Evolutionary conservation across 805 yeast species (phyloP).

Genomic region (Teunomyces tritomae): DNA sequence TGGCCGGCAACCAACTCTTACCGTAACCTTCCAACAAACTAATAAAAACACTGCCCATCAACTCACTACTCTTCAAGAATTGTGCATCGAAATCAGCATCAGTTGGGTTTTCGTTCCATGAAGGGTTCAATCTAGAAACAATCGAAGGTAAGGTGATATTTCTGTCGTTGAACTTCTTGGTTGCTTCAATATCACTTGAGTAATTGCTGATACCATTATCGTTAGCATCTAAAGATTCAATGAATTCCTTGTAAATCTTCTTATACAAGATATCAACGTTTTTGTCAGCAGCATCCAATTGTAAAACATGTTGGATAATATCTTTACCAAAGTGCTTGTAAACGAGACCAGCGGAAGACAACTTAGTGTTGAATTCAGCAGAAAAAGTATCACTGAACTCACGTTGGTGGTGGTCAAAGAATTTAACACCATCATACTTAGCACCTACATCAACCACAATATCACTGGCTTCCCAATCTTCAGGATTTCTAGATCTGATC

Average conservation of each 20-base stretch:
- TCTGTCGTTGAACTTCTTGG: slow-evolving; percentile 66
- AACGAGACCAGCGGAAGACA: slow-evolving; percentile 91
- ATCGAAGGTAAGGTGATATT: slow-evolving; percentile 76
- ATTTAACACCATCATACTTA: slow-evolving; percentile 78
- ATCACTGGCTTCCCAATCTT: slow-evolving; percentile 80
- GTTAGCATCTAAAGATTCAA: slow-evolving; percentile 92
- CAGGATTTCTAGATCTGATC: slow-evolving; percentile 80
- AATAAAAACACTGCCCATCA: slow-evolving; percentile 82
- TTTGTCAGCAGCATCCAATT: slow-evolving; percentile 31
- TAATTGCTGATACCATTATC: slow-evolving; percentile 88
- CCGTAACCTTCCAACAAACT: slow-evolving; percentile 70
- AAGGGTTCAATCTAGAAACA: slow-evolving; percentile 78
- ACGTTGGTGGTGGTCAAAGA: slow-evolving; percentile 95
- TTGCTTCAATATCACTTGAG: slow-evolving; percentile 47
- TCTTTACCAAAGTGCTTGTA: slow-evolving; percentile 83
- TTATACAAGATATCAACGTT: slow-evolving; percentile 65
- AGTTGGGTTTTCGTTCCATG: slow-evolving; percentile 70
- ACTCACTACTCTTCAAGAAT: slow-evolving; percentile 66
- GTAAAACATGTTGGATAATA: slow-evolving; percentile 54
- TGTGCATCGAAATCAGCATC: slow-evolving; percentile 65
- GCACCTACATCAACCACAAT: slow-evolving; percentile 96
- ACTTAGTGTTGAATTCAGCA: slow-evolving; percentile 62
- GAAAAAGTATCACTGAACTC: slow-evolving; percentile 79
- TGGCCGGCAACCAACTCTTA: slow-evolving; percentile 89
- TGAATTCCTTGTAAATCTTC: slow-evolving; percentile 79